Conservation (phyloP, 176 grass and related monocot genomes). For the Paspalum notatum region DNA sequence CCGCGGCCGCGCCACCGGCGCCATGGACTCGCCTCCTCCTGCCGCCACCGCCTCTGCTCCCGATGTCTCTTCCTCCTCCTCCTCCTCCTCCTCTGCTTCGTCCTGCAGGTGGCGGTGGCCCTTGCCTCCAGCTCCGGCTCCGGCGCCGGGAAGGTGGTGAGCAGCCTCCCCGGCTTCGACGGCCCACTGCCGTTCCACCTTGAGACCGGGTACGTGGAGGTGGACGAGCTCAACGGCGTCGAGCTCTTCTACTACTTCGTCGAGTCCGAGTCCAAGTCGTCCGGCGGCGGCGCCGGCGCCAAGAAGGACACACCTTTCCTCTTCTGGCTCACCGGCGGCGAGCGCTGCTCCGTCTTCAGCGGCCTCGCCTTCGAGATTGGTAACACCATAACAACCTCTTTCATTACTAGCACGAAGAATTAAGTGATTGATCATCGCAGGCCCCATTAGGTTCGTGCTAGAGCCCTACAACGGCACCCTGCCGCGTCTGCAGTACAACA, state of each 20-base stretch:
- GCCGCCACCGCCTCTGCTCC: background rate
- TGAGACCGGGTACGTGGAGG: slow-evolving; percentile 19
- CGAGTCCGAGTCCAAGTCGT: background rate
- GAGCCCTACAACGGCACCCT: slow-evolving; percentile 8
- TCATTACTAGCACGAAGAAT: background rate
- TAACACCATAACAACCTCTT: background rate
- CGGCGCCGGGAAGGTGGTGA: background rate
- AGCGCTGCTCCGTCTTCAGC: slow-evolving; percentile 14
- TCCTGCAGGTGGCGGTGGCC: background rate
- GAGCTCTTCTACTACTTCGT: slow-evolving; percentile 38
- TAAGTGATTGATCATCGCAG: background rate
- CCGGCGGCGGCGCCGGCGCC: background rate
- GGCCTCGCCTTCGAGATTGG: slow-evolving; percentile 11
- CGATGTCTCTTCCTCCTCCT: background rate
- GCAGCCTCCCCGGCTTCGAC: slow-evolving; percentile 12
- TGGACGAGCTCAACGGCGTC: background rate
- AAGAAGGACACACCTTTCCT: background rate
- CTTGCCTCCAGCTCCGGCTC: background rate
- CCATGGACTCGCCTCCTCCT: background rate
- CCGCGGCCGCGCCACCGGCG: background rate
- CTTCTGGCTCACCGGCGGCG: slow-evolving; percentile 28
- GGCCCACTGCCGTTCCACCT: slow-evolving; percentile 5
- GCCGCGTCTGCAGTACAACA: slow-evolving; percentile 1
- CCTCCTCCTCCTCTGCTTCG: background rate
- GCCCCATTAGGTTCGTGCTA: background rate